Conservation (phyloP, 2,329 filamentous ascomycete genomes). For the Bisporella sp. region DNA sequence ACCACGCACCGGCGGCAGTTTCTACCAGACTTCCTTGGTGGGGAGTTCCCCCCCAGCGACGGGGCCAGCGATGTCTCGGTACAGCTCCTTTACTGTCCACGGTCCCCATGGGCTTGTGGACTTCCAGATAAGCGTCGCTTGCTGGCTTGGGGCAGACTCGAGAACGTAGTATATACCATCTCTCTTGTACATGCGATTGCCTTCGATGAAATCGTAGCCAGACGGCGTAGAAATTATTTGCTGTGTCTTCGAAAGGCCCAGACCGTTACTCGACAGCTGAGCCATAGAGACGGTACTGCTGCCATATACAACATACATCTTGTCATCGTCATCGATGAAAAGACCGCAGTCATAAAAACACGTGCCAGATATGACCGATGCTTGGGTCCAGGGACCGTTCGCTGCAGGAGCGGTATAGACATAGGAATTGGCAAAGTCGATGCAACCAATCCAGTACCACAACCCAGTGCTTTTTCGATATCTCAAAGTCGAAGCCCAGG, state of each 20-base stretch:
- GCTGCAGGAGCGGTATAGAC: conserved; percentile 41
- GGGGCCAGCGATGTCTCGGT: conserved; percentile 38
- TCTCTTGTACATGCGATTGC: conserved; percentile 49
- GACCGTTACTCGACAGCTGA: conserved; percentile 41
- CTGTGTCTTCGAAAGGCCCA: conserved; percentile 37
- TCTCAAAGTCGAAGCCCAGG: conserved; percentile 47
- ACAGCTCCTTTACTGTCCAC: conserved; percentile 39
- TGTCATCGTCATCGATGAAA: conserved; percentile 51
- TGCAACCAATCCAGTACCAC: conserved; percentile 53
- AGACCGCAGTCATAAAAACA: conserved; percentile 54
- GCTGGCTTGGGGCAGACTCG: conserved; percentile 37
- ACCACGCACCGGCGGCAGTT: conserved; percentile 46
- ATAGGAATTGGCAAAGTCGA: conserved; percentile 43
- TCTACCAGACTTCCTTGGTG: conserved; percentile 52
- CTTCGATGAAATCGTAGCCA: conserved; percentile 36
- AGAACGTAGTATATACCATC: conserved; percentile 50
- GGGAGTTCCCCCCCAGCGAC: conserved; percentile 36
- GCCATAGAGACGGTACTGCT: conserved; percentile 41
- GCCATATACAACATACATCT: conserved; percentile 51
- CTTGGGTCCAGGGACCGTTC: conserved; percentile 37
- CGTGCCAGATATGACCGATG: conserved; percentile 25
- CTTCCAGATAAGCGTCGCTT: conserved; percentile 41
- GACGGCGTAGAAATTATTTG: conserved; percentile 36
- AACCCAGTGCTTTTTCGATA: conserved; percentile 41
- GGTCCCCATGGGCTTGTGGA: conserved; percentile 44